A percentile compares a stretch with the other conserved stretches of the same genome.
These are phyloP conservation scores for Gremmenia infestans DNA, from an alignment of 2,329 filamentous ascomycete species.

Conservation along the genomic window DNA sequence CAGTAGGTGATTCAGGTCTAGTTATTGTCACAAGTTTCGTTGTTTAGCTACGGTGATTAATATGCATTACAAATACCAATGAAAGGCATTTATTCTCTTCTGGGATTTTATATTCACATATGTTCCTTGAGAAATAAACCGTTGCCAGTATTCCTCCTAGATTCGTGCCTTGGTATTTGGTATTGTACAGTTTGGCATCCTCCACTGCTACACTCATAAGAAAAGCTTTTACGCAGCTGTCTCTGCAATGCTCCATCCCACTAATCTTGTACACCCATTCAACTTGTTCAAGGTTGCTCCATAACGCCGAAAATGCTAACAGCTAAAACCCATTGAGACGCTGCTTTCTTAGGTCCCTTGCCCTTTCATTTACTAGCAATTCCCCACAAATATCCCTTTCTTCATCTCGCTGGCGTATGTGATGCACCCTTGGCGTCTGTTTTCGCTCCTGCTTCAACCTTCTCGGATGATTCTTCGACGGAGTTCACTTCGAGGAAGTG, in stretches of 20 bases:
- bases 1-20: too few species aligned
- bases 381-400: background rate
- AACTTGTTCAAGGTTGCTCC: background rate
- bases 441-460: slow-evolving; percentile 16
- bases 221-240: background rate
- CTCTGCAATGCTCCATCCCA: background rate
- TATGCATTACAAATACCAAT: too few species aligned
- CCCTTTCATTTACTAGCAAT: background rate
- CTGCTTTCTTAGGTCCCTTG: background rate
- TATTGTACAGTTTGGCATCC: background rate
- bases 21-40: too few species aligned
- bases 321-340: background rate
- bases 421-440: slow-evolving; percentile 15
- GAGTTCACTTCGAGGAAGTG: slow-evolving; percentile 96
- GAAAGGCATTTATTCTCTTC: too few species aligned
- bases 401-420: slow-evolving; percentile 14
- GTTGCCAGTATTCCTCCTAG: background rate
- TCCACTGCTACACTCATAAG: background rate
- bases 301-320: slow-evolving; percentile 13
- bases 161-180: background rate
- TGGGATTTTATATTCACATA: background rate
- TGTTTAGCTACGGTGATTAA: too few species aligned
- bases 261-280: background rate
- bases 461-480: slow-evolving; percentile 41
- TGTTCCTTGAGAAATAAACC: background rate